Percentiles rank a stretch among this genome's conserved stretches.
Conservation (phyloP, 2,329 filamentous ascomycete species). For the Ophiostoma australiae region DNA sequence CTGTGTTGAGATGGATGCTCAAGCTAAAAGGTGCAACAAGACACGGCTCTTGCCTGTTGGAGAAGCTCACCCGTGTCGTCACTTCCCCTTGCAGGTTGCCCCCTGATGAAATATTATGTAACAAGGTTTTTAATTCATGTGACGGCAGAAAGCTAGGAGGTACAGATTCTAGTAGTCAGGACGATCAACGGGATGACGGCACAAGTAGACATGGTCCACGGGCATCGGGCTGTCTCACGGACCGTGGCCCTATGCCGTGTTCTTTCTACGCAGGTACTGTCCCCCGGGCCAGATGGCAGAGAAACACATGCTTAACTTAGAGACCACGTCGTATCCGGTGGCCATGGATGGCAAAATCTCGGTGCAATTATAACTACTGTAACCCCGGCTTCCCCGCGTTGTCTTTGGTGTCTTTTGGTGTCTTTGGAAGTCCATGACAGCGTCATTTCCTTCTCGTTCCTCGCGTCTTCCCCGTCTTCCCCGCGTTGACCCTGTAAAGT, state of each 20-base stretch:
- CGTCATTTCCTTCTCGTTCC: neutral
- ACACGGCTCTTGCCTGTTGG: neutral
- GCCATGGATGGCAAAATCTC: neutral
- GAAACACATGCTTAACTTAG: neutral
- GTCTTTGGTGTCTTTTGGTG: neutral
- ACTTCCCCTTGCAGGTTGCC: neutral
- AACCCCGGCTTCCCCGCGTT: neutral
- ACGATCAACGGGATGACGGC: neutral
- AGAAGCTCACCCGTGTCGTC: neutral
- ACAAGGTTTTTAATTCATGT: neutral
- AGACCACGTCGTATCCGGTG: neutral
- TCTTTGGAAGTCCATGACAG: neutral
- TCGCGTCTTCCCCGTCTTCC: neutral
- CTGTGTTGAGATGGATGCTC: neutral
- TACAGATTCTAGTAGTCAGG: neutral
- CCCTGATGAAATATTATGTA: neutral
- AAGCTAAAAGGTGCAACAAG: neutral
- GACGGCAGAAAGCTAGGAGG: neutral
- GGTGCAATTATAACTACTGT: neutral
- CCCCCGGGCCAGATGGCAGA: neutral
- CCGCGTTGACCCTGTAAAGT: neutral
- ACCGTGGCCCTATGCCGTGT: neutral
- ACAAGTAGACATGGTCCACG: neutral
- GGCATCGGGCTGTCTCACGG: slow-evolving; percentile 6
- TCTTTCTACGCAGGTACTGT: neutral